Evolutionary conservation across 2,329 filamentous ascomycete species (phyloP), one percentile per base, ranked within the genome.

Genomic region (Teratosphaeria pseudoeucalypti): DNA sequence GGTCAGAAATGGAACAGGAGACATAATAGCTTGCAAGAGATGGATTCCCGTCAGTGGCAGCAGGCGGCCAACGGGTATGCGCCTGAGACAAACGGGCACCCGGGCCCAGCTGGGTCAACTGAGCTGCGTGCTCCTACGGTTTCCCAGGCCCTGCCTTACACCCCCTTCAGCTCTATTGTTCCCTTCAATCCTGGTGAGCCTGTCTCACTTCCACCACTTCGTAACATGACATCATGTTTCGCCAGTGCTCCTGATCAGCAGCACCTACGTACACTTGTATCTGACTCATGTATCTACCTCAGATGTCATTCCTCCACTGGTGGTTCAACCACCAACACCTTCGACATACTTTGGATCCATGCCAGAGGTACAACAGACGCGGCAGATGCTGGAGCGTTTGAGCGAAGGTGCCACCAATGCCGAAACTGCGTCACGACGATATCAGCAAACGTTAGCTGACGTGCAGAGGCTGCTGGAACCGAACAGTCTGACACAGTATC

Each of bases 131-230:
- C 78, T 49, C 76, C 78, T 11, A 80, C 77, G 2, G 81, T 94
- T 12, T 82, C 87, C 59, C 88, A 94, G 70, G 89, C 89, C 34
- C 78, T 94, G 54, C 87, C 88, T n/a, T 92, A 86, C 74, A 89
- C 89, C 57, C 89, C 90, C 27, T 86, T 92, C 71, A 89, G 86
- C 55, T 90, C 88, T 3, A 87, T 92, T 55, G 81, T 89, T 57
- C 89, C 89, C 2, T 90, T 92, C 73, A 84, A 88, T 72, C 82
- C 88, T 65, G 85, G 89, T 91, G 74, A 65, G 76, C 57, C 39
- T 32, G 4, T 27, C 43, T 49, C 43, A 49, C n/a, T 7, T 49
- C 16, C 43, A 9, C 43, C 23, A 49, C 43, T 7, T 7, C 43
- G 43, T 19, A n/a, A 49, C 43, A 49, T 49, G 43, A 49, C 43